These are phyloP conservation scores for Phytophthora capsici DNA, from an alignment of 352 stramenopile species.

Conservation along the genomic window DNA sequence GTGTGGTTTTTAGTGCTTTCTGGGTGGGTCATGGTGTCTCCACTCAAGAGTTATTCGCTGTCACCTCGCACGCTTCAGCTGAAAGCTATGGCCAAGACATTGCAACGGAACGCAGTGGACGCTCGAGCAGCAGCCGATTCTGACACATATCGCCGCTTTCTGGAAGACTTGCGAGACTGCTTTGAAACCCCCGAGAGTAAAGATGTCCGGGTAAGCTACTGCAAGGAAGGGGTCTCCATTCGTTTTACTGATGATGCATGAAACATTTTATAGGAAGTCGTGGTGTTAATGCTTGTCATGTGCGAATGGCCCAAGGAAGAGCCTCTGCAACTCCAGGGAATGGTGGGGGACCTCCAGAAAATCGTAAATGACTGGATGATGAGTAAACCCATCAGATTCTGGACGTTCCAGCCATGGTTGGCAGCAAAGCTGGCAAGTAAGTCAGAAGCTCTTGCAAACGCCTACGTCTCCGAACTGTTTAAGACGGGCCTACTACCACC, in stretches of 20 bases:
- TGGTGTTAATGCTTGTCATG: slow-evolving; percentile 43
- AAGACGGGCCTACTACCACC: slow-evolving; percentile 44
- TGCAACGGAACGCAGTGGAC: slow-evolving; percentile 53
- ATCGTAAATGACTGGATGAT: slow-evolving; percentile 35
- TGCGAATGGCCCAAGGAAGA: slow-evolving; percentile 42
- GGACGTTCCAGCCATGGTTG: slow-evolving; percentile 42
- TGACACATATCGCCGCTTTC: slow-evolving; percentile 37
- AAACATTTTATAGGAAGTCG: slow-evolving; percentile 39
- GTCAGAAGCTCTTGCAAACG: slow-evolving; percentile 16
- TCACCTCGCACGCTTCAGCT: slow-evolving; percentile 49
- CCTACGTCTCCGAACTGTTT: slow-evolving; percentile 43
- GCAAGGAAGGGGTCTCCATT: neutral
- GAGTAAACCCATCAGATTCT: slow-evolving; percentile 33
- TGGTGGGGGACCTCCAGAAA: slow-evolving; percentile 34
- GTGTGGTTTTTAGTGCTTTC: slow-evolving; percentile 35
- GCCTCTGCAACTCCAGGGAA: slow-evolving; percentile 30
- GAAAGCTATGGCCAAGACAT: slow-evolving; percentile 38
- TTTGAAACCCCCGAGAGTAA: slow-evolving; percentile 30
- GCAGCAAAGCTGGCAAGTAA: slow-evolving; percentile 37
- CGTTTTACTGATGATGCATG: neutral
- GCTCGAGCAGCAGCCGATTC: slow-evolving; percentile 27
- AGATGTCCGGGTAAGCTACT: slow-evolving; percentile 33
- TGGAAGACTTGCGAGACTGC: slow-evolving; percentile 27
- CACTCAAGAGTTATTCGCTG: slow-evolving; percentile 47
- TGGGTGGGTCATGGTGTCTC: slow-evolving; percentile 28